These are phyloP conservation scores for Trichoderma oligosporum DNA, from an alignment of 2,329 filamentous ascomycete genomes.

Conservation along the genomic window DNA sequence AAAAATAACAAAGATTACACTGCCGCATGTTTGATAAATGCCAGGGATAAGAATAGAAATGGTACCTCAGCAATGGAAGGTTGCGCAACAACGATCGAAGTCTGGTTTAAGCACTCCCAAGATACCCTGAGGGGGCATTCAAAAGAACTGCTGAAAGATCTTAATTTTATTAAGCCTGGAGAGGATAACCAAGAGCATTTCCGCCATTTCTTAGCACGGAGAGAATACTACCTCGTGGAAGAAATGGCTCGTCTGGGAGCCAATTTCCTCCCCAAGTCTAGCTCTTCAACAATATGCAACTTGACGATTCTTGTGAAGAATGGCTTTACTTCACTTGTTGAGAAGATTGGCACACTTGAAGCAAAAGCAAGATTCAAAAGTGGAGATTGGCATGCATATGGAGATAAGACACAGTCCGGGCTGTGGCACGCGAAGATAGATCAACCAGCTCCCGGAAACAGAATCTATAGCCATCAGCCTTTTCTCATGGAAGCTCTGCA, in stretches of 20 bases:
- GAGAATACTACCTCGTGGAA: not conserved
- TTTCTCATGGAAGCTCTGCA: constrained; percentile 29
- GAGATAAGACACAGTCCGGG: constrained; percentile 5
- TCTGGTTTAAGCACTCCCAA: no score
- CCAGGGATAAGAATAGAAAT: no score
- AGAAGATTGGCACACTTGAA: not conserved
- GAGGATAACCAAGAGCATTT: no score
- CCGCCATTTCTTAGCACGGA: not conserved
- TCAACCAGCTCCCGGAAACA: not conserved
- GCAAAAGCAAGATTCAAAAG: not conserved
- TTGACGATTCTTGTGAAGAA: not conserved
- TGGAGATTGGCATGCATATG: not conserved
- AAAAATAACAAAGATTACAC: not conserved
- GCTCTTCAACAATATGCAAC: not conserved
- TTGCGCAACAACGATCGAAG: no score
- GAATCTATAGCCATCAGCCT: not conserved
- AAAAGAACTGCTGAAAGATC: no score
- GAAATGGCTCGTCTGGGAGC: not conserved
- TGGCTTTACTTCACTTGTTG: not conserved
- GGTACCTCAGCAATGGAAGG: no score
- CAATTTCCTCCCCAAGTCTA: not conserved
- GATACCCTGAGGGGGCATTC: not conserved
- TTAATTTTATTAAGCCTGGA: not conserved
- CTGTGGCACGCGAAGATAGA: constrained; percentile 19
- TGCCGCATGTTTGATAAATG: no score